Evolutionary conservation across 179 eudicot genomes (phyloP), one percentile per base, ranked within the genome.

Genomic region (Drosera spatulata): DNA sequence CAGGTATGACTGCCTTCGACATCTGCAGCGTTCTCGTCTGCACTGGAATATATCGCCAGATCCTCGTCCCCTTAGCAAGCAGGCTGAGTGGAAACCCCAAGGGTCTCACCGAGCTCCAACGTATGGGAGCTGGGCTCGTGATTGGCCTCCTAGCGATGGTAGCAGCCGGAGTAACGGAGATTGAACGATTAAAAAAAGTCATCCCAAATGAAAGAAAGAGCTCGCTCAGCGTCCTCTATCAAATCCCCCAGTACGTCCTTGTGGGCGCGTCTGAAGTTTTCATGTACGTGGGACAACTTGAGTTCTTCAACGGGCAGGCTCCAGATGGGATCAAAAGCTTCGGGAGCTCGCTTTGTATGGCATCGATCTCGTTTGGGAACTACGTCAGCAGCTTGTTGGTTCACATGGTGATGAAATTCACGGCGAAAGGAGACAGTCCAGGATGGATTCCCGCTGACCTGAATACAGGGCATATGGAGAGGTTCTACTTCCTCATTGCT

Each of bases 301-400:
- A 81, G 71, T 81, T 81, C 52, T 81, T 81, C 60, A 79, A 73
- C 39, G 77, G 70, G 33, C 84, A 82, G 65, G 83, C 86, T 5
- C 86, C 86, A 3, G 86, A 82, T 52, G 84, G 86, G 62, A 72
- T 82, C 3, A 82, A 82, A 70, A 82, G 86, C 60, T 76, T 82
- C 38, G 86, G 86, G 6, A 76, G 86, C 57, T 74, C 86, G 14
- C 76, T 82, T 3, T 82, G 86, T 22, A 82, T 82, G 86, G 84
- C 86, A 1, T 82, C 86, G 7, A 82, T 82, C 2, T 76, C 81
- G 0, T 64, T 82, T 1, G 86, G 86, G 59, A 82, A 82, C 5
- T 82, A 71, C 42, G 78, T 70, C 2, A 82, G 84, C 39, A 82
- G 84, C 51, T 53, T 79, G 75, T 68, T 82, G 11, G 84, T 82